Conservation (phyloP, 441 rosid species). For the Corymbia calophylla region DNA sequence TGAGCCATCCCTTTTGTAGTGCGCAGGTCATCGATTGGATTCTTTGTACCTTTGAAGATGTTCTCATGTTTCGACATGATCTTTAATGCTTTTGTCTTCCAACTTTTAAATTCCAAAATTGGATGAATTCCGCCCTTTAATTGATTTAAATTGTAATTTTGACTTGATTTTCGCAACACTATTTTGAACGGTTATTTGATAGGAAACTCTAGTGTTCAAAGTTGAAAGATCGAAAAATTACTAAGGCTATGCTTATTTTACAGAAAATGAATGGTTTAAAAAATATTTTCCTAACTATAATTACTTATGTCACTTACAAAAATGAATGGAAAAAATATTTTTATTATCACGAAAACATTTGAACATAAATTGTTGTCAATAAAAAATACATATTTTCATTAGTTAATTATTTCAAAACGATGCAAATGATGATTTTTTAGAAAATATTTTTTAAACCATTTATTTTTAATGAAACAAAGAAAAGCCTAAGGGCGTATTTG, state of each 20-base stretch:
- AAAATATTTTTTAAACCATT: too few species aligned
- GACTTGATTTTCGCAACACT: background rate
- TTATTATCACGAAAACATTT: background rate
- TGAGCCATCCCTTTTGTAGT: background rate
- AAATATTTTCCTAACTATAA: accelerated
- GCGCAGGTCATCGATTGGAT: background rate
- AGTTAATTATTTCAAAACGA: too few species aligned
- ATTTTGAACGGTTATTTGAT: background rate
- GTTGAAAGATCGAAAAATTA: background rate
- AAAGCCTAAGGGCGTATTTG: too few species aligned
- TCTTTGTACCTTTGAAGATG: background rate
- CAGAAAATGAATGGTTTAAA: accelerated
- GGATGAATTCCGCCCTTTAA: background rate
- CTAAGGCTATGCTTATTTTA: accelerated
- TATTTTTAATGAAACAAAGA: too few species aligned
- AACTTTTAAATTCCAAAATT: background rate
- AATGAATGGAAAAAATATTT: background rate
- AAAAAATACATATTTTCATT: too few species aligned
- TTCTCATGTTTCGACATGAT: background rate
- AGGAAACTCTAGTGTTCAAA: background rate
- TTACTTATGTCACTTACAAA: accelerated
- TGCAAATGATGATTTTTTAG: too few species aligned
- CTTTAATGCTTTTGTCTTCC: background rate
- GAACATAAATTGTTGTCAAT: too few species aligned
- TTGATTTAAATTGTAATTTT: background rate